Percentiles rank a stretch among this genome's conserved stretches.
Conservation (phyloP, 2,329 filamentous ascomycete genomes). For the Gnomoniopsis sp. region DNA sequence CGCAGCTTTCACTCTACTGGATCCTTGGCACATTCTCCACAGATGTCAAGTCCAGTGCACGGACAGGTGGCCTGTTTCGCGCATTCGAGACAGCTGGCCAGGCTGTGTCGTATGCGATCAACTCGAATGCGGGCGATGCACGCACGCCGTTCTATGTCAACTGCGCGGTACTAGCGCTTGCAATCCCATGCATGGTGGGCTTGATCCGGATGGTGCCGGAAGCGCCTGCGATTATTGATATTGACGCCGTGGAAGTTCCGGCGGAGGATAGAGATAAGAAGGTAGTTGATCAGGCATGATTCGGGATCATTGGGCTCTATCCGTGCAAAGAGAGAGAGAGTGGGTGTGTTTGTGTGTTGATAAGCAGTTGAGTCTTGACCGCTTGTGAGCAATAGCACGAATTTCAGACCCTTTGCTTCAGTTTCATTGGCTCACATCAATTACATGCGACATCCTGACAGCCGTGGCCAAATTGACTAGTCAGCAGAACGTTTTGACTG, state of each 20-base stretch:
- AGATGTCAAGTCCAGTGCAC: conserved; percentile 28
- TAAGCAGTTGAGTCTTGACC: not conserved
- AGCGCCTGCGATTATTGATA: conserved; percentile 12
- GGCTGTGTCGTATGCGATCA: conserved; percentile 28
- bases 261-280: not conserved
- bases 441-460: too few relatives aligned
- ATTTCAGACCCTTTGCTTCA: too few relatives aligned
- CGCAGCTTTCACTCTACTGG: conserved; percentile 30
- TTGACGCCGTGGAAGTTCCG: conserved; percentile 9
- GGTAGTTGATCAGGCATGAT: conserved; percentile 1
- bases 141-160: conserved; percentile 16
- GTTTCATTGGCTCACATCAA: too few relatives aligned
- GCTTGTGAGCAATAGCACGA: too few relatives aligned
- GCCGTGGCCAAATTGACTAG: too few relatives aligned
- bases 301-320: not conserved
- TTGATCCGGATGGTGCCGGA: conserved; percentile 15
- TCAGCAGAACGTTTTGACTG: too few relatives aligned
- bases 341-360: not conserved
- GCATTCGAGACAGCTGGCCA: conserved; percentile 28
- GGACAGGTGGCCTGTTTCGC: conserved; percentile 27
- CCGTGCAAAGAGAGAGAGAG: too few relatives aligned
- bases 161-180: conserved; percentile 11
- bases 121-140: conserved; percentile 21
- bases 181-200: conserved; percentile 13
- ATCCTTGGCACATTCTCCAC: conserved; percentile 33